Evolutionary conservation across 306 rosid species (phyloP).

Genomic region (Sicyos edulis): DNA sequence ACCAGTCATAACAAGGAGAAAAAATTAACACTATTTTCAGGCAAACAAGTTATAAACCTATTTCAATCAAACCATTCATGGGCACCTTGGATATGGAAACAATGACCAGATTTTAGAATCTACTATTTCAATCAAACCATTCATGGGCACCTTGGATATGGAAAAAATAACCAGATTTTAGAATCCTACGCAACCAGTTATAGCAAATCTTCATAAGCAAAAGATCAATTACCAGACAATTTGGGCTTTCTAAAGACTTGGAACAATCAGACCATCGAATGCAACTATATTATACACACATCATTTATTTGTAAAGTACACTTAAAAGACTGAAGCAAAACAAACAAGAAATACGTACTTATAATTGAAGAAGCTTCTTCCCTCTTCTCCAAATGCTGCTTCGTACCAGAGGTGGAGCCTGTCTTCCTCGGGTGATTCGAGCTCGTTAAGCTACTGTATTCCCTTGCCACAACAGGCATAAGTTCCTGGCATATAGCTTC

Average conservation of each 20-base stretch:
- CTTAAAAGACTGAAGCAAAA: background rate
- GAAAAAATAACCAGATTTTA: background rate
- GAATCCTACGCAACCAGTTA: background rate
- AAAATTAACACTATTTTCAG: background rate
- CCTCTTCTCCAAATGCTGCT: constrained; percentile 30
- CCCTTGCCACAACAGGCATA: constrained; percentile 41
- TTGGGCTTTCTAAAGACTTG: background rate
- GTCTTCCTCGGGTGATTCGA: constrained; percentile 31
- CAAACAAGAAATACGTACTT: constrained; percentile 28
- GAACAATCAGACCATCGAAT: background rate
- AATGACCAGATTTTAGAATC: background rate
- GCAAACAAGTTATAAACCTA: too few relatives aligned
- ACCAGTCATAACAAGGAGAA: background rate
- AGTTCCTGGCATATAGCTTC: constrained; percentile 40
- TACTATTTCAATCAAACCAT: background rate
- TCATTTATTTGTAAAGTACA: background rate
- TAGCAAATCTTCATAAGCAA: background rate
- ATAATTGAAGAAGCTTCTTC: constrained; percentile 34
- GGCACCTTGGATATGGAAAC: background rate
- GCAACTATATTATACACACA: background rate
- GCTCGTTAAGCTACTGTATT: constrained; percentile 45
- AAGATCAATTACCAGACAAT: background rate
- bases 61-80: background rate
- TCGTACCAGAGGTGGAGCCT: constrained; percentile 24
- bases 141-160: background rate